Evolutionary conservation across 345 rosid genomes (phyloP), one percentile per base, ranked within the genome.

Genomic region (Sisymbrium irio): DNA sequence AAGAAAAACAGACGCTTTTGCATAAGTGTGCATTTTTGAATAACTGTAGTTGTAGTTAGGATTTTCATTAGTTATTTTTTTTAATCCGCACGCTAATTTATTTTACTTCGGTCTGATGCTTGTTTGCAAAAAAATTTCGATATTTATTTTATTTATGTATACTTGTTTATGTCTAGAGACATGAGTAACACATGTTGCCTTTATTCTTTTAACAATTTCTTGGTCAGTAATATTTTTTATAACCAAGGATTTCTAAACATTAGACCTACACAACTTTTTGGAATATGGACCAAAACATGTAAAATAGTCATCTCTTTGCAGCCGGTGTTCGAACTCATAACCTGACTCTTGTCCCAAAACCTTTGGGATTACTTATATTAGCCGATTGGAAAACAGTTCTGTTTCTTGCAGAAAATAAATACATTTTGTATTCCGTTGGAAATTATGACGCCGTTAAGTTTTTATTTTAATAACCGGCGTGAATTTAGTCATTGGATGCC

Each of bases 401-500:
- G 13, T 2, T 50, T 20, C 22, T 50, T 19, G 55, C 14, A 50
- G n/a, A 49, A 3, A 49, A 4, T 2, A 25, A 5, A 18, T 32
- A 32, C 4, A 8, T 30, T 27, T 41, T 69, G 5, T 44, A 57
- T n/a, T 13, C 65, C 22, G 7, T 11, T 33, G 28, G 49, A 61
- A 40, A 71, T 51, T 51, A 32, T 30, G 51, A 53, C 62, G 62
- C 36, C 55, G 63, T 62, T 35, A 53, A 30, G 18, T 2, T 0
- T 54, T 3, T 18, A 40, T 9, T 49, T 11, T 37, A 72, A 41
- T 53, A 54, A 64, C 37, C 49, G 50, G 49, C 49, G 40, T 44
- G 64, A 45, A 22, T 11, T 14, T 3, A n/a, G 17, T 12, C 70
- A 63, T 72, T 41, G 77, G 77, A 63, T 27, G 69, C 27, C 62